Conservation (phyloP, 106 monocot genomes). For the Triglochin maritima region DNA sequence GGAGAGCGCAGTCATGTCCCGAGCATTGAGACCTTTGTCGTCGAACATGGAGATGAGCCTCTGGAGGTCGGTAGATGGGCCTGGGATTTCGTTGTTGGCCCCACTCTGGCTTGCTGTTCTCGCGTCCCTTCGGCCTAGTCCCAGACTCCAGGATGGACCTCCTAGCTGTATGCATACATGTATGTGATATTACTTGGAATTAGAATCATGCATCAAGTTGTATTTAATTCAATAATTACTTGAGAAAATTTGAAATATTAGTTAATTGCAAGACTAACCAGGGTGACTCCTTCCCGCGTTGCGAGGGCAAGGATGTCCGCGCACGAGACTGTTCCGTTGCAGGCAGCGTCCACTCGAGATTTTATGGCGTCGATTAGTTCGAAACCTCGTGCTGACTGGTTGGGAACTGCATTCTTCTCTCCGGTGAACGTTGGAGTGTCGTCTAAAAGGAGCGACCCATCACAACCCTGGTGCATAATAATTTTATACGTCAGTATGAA, state of each 20-base stretch:
- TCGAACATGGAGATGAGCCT: background rate
- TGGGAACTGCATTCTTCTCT: slow-evolving; percentile 36
- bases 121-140: slow-evolving; percentile 3
- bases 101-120: slow-evolving; percentile 3
- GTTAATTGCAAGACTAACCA: background rate
- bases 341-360: slow-evolving; percentile 15
- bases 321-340: slow-evolving; percentile 29
- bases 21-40: slow-evolving; percentile 1
- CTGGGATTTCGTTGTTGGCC: slow-evolving; percentile 4
- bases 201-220: background rate
- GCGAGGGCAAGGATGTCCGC: slow-evolving; percentile 46
- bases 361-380: slow-evolving; percentile 47
- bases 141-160: slow-evolving; percentile 6
- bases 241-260: background rate
- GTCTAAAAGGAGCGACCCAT: slow-evolving; percentile 31
- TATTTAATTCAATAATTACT: background rate
- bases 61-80: background rate
- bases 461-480: slow-evolving; percentile 12
- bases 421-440: slow-evolving; percentile 36
- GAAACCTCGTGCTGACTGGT: slow-evolving; percentile 33
- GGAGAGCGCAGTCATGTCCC: slow-evolving; percentile 8
- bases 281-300: slow-evolving; percentile 18
- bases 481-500: background rate
- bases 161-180: too few species aligned
- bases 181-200: background rate